Evolutionary conservation across 2,329 filamentous ascomycete genomes (phyloP).

Genomic region (Ceratocystis destructans): DNA sequence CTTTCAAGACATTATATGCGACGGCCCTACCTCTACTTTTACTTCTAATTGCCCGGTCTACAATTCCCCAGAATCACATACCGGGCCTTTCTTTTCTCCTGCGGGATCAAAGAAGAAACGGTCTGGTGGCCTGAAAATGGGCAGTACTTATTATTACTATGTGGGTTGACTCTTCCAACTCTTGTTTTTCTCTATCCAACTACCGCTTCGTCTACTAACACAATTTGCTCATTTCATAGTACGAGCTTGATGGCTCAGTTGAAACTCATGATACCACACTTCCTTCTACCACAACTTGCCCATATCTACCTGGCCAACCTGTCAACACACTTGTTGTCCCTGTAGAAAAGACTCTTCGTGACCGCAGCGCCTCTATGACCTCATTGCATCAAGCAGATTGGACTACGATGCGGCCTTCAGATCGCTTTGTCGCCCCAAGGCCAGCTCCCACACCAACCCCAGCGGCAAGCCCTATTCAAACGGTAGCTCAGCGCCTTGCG

Average conservation of each 20-base stretch:
- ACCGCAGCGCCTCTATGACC: slow-evolving; percentile 51
- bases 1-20: slow-evolving; percentile 73
- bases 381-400: slow-evolving; percentile 45
- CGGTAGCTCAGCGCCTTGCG: slow-evolving; percentile 11
- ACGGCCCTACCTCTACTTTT: slow-evolving; percentile 33
- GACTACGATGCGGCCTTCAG: slow-evolving; percentile 64
- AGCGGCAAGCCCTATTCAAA: slow-evolving; percentile 14
- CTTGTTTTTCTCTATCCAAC: slow-evolving; percentile 8
- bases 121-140: slow-evolving; percentile 72
- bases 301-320: slow-evolving; percentile 73
- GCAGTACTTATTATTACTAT: slow-evolving; percentile 90
- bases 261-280: slow-evolving; percentile 63
- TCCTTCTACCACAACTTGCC: slow-evolving; percentile 65
- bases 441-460: slow-evolving; percentile 34
- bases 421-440: slow-evolving; percentile 60
- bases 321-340: slow-evolving; percentile 79
- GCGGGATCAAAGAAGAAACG: slow-evolving; percentile 25
- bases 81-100: neutral
- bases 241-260: slow-evolving; percentile 63
- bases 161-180: slow-evolving; percentile 38
- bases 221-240: slow-evolving; percentile 37
- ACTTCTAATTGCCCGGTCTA: neutral
- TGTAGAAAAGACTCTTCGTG: slow-evolving; percentile 45
- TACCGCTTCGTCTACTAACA: neutral
- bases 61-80: neutral